phyloP scores from a whole-genome alignment of 2,329 filamentous ascomycete genomes.

The Fusarium torulosum region DNA sequence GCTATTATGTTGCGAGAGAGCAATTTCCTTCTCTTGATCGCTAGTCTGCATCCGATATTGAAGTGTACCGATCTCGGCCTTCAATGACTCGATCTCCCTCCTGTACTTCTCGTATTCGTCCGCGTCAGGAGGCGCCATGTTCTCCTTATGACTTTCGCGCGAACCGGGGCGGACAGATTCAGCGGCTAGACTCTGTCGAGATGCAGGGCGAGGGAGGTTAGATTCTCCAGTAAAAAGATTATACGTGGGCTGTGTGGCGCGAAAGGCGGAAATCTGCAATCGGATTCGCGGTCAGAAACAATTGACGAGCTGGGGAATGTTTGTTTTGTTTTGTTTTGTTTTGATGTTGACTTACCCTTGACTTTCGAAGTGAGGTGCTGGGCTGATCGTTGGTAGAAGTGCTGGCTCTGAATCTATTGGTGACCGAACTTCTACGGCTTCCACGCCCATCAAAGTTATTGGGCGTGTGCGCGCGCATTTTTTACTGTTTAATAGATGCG shows the following conservation, averaged over 20 bases:
- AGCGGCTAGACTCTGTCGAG: conserved; percentile 57
- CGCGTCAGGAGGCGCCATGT: conserved; percentile 69
- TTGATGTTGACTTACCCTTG: conserved; percentile 54
- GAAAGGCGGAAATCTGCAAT: conserved; percentile 60
- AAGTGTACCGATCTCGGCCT: conserved; percentile 88
- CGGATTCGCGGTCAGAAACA: conserved; percentile 22
- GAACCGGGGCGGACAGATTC: conserved; percentile 63
- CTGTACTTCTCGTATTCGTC: conserved; percentile 70
- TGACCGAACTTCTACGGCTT: conserved; percentile 49
- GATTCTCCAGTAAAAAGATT: conserved; percentile 70
- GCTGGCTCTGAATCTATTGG: conserved; percentile 53
- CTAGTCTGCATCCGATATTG: conserved; percentile 88
- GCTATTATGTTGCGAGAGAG: conserved; percentile 81
- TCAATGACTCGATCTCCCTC: conserved; percentile 78
- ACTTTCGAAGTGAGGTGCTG: conserved; percentile 54
- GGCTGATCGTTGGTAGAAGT: conserved; percentile 55
- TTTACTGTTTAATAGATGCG: conserved; percentile 14
- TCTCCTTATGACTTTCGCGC: conserved; percentile 70
- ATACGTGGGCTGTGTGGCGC: conserved; percentile 67
- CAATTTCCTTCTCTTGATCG: conserved; percentile 88
- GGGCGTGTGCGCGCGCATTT: conserved; percentile 53
- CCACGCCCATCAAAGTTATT: conserved; percentile 50
- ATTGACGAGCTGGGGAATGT: conserved; percentile 9
- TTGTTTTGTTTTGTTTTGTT: conserved; percentile 44
- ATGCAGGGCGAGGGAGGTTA: conserved; percentile 52